phyloP scores from a whole-genome alignment of 495 filamentous ascomycete genomes.

The Lasiosphaeris hirsuta region DNA sequence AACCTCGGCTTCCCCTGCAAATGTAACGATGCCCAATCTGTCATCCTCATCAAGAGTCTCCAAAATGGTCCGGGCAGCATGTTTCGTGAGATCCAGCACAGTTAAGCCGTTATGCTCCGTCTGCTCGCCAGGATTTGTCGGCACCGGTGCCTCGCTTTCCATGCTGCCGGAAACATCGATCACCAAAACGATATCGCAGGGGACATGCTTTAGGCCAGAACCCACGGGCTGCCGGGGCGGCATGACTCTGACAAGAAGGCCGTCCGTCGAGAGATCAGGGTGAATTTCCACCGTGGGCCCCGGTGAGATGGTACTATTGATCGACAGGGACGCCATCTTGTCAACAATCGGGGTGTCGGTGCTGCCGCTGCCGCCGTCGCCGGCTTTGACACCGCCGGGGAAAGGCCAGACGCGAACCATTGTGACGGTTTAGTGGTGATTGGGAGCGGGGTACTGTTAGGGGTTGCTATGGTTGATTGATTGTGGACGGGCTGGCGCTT shows the following conservation, averaged over 20 bases:
- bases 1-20: conserved; percentile 26
- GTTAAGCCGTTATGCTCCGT: conserved; percentile 36
- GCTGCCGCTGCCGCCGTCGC: background rate
- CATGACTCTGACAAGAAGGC: conserved; percentile 36
- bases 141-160: conserved; percentile 29
- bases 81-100: conserved; percentile 44
- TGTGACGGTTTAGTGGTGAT: background rate
- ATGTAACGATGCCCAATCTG: conserved; percentile 47
- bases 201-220: conserved; percentile 24
- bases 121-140: conserved; percentile 23
- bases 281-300: conserved; percentile 30
- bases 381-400: background rate
- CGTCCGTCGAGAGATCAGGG: conserved; percentile 24
- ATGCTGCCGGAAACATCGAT: conserved; percentile 48
- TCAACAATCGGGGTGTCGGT: background rate
- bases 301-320: background rate
- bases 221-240: conserved; percentile 31
- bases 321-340: background rate
- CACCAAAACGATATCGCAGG: conserved; percentile 46
- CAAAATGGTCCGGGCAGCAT: conserved; percentile 44
- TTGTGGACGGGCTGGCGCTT: too few relatives aligned
- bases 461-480: too few relatives aligned
- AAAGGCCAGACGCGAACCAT: background rate
- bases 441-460: background rate
- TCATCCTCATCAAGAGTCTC: conserved; percentile 39